Percentiles rank a stretch among this genome's conserved stretches.
These are phyloP conservation scores for Fusarium sp. DNA, from an alignment of 2,329 filamentous ascomycete species.

Conservation along the genomic window DNA sequence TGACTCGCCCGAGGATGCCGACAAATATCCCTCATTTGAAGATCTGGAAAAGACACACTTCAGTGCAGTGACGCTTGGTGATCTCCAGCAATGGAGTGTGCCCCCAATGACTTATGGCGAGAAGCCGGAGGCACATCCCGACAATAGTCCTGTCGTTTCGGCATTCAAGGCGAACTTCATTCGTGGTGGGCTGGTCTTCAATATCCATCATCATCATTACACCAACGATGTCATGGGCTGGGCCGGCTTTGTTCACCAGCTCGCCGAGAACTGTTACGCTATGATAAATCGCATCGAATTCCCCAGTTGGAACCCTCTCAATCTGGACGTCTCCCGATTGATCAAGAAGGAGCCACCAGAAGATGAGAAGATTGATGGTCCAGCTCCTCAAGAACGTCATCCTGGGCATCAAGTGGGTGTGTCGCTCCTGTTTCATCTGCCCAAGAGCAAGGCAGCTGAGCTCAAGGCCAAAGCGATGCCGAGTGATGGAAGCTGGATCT, in stretches of 20 bases:
- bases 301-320: constrained; percentile 52
- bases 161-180: constrained; percentile 58
- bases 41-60: constrained; percentile 55
- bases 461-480: constrained; percentile 55
- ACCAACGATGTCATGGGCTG: constrained; percentile 58
- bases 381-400: constrained; percentile 46
- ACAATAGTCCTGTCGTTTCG: constrained; percentile 49
- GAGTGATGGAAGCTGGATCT: constrained; percentile 55
- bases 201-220: constrained; percentile 58
- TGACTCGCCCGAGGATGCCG: constrained; percentile 47
- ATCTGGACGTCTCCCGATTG: constrained; percentile 52
- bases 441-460: constrained; percentile 56
- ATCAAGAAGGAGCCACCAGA: constrained; percentile 46
- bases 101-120: constrained; percentile 55
- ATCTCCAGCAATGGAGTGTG: constrained; percentile 52
- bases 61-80: constrained; percentile 48
- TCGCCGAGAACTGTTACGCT: constrained; percentile 58
- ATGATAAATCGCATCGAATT: constrained; percentile 45
- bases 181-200: constrained; percentile 56
- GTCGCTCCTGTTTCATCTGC: constrained; percentile 57
- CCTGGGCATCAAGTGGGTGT: constrained; percentile 43
- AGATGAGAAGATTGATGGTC: constrained; percentile 49
- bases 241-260: constrained; percentile 53
- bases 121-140: constrained; percentile 53
- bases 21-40: constrained; percentile 52